Evolutionary conservation across 345 rosid genomes (phyloP).

Genomic region (Rhizophora mangle): DNA sequence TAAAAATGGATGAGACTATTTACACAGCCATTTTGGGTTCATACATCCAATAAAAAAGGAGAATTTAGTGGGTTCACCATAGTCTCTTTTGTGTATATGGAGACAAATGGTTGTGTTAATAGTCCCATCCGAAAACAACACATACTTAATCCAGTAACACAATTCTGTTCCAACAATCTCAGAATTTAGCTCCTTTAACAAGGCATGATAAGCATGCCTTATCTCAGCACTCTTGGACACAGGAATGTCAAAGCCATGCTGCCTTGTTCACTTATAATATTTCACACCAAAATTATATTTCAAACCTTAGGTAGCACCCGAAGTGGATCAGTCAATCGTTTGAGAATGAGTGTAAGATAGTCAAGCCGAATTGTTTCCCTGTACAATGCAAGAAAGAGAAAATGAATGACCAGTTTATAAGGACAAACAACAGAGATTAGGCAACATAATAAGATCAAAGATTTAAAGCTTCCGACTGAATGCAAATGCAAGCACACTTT

Average conservation of each 20-base stretch:
- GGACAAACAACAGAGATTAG: constrained; percentile 3
- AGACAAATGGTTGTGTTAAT: too few species aligned
- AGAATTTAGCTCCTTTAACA: background rate
- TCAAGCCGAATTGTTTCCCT: constrained; percentile 83
- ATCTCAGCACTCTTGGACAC: background rate
- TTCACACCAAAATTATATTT: background rate
- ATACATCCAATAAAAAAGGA: too few species aligned
- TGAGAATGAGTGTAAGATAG: constrained; percentile 60
- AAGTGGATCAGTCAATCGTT: constrained; percentile 76
- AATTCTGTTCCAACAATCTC: too few species aligned
- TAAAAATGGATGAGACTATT: too few species aligned
- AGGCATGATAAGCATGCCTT: background rate
- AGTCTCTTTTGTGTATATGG: too few species aligned
- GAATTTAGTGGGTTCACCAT: too few species aligned
- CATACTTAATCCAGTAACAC: too few species aligned
- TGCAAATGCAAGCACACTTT: background rate
- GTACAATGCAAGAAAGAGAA: constrained; percentile 22
- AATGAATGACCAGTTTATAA: constrained; percentile 7
- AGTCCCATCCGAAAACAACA: too few species aligned
- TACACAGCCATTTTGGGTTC: too few species aligned
- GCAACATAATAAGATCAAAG: constrained; percentile 3
- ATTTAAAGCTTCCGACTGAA: background rate
- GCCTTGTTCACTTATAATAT: background rate
- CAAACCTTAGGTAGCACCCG: constrained; percentile 74
- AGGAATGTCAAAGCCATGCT: background rate